These are phyloP conservation scores for Chytriomyces sp. DNA, from an alignment of 192 early-diverging fungal species.

Conservation along the genomic window DNA sequence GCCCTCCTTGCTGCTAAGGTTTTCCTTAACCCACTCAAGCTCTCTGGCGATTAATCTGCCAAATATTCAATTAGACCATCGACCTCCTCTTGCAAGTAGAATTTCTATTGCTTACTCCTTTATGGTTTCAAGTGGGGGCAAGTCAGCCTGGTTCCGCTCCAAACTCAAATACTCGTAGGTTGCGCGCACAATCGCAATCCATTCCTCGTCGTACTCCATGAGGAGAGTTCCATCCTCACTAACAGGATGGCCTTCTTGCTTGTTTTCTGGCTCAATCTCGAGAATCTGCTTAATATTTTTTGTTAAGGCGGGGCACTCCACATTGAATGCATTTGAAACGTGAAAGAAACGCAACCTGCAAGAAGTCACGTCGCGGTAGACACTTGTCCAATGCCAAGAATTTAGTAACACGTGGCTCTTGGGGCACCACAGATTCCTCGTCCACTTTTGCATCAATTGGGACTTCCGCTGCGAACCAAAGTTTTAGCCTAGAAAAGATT, in stretches of 20 bases:
- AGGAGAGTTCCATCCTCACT: constrained; percentile 27
- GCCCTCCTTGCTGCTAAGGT: constrained; percentile 54
- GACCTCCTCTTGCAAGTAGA: too few species aligned
- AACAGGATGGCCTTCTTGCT: too few species aligned
- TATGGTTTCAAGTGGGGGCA: constrained; percentile 52
- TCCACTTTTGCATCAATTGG: constrained; percentile 1
- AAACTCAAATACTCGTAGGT: constrained; percentile 44
- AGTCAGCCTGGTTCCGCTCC: constrained; percentile 29
- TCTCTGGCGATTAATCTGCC: constrained; percentile 64
- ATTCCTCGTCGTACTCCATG: constrained; percentile 75
- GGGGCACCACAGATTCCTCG: not conserved
- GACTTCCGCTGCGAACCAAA: too few species aligned
- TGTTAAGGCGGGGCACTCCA: too few species aligned
- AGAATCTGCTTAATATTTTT: too few species aligned
- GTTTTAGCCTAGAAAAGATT: too few species aligned
- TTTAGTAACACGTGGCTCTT: constrained; percentile 51
- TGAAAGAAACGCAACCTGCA: constrained; percentile 75
- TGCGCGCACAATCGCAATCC: constrained; percentile 59
- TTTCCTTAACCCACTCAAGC: constrained; percentile 64
- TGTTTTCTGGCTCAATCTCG: too few species aligned
- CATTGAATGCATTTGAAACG: too few species aligned
- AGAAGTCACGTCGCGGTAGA: constrained; percentile 70
- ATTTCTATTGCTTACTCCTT: constrained; percentile 36
- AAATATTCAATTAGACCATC: constrained; percentile 1
- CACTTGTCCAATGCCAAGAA: constrained; percentile 98